Base-by-base conservation (phyloP, 257 asterid species). In the Lycium barbarum region DNA sequence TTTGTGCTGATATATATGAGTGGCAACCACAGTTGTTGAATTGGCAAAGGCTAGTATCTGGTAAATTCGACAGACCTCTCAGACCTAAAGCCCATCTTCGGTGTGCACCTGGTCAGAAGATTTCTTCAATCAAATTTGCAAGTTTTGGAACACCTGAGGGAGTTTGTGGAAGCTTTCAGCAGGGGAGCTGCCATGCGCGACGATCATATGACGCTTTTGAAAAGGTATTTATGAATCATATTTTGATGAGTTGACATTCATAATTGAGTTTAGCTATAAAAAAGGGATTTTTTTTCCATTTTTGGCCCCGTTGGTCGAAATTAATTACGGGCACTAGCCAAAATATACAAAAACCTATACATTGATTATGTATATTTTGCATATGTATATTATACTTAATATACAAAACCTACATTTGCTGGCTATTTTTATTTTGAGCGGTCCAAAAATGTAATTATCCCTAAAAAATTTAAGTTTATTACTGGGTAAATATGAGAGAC, bases 131-230 rank as follows among this genome's bases (percentile, higher is more conserved):
- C 84, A 93, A 94, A 89, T 96, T 96, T 68, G 99, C 99, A 26
- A 96, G 99, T 92, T 96, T 92, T 81, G 99, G 99, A 79, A 94
- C 95, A 0, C 99, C 99, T 0, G 90, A 81, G 73, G 99, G 99
- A 11, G 43, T 84, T 11, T 96, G 99, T 89, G 99, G 99, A 61
- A 90, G 82, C 88, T 96, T 88, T 93, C 88, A 51, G 1, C 90
- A 92, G 84, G 99, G 99, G 55, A 88, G 88, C 47, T 96, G 99
- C 85, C 98, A 96, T 20, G 98, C 99, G 0, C 88, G 65, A 65
- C 93, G 92, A 82, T 94, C 99, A 2, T 93, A 91, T 38, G 98
- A 93, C 47, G 96, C 92, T 86, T 92, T 96, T 36, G 89, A 92
- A 88, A 90, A 87, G 99, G 98, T 96, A 92, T 13, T 4, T 47